A percentile compares a stretch with the other conserved stretches of the same genome.
Evolutionary conservation across 2,329 filamentous ascomycete genomes (phyloP).

Genomic region (Canariomyces notabilis): DNA sequence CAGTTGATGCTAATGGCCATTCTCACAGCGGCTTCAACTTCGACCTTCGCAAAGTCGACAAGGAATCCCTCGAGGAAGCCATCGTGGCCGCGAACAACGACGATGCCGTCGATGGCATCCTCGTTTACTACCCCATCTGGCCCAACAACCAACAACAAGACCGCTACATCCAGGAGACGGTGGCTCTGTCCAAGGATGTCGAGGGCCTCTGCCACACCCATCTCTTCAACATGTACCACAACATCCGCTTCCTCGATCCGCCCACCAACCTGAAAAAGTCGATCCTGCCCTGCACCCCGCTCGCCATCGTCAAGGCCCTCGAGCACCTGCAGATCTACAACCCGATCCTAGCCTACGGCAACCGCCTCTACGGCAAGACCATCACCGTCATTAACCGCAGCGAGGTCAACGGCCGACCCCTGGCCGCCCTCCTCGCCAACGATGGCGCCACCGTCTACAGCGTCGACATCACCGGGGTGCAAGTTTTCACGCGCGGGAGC

Average conservation of each 20-base stretch:
- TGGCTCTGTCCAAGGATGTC: slow-evolving; percentile 86
- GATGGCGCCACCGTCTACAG: slow-evolving; percentile 95
- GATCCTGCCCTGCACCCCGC: slow-evolving; percentile 89
- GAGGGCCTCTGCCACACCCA: slow-evolving; percentile 91
- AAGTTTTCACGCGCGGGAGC: slow-evolving; percentile 84
- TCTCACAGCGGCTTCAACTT: slow-evolving; percentile 75
- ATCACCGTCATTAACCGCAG: slow-evolving; percentile 95
- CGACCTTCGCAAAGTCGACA: slow-evolving; percentile 74
- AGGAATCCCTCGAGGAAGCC: slow-evolving; percentile 84
- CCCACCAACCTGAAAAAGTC: slow-evolving; percentile 76
- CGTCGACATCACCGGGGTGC: slow-evolving; percentile 85
- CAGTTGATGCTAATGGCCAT: slow-evolving; percentile 6
- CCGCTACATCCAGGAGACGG: slow-evolving; percentile 92
- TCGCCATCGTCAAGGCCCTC: slow-evolving; percentile 94
- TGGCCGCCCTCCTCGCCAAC: slow-evolving; percentile 90
- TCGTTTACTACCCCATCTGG: slow-evolving; percentile 98
- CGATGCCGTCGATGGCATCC: slow-evolving; percentile 73
- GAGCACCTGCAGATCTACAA: slow-evolving; percentile 97
- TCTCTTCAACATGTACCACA: slow-evolving; percentile 99
- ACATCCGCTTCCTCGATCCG: slow-evolving; percentile 86
- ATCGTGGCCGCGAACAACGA: slow-evolving; percentile 83
- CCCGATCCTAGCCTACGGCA: slow-evolving; percentile 84
- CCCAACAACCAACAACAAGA: slow-evolving; percentile 74
- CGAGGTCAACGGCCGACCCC: slow-evolving; percentile 88
- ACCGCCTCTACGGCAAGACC: slow-evolving; percentile 86